Evolutionary conservation across 495 filamentous ascomycete species (phyloP).

Genomic region (Rostrohypoxylon terebratum): DNA sequence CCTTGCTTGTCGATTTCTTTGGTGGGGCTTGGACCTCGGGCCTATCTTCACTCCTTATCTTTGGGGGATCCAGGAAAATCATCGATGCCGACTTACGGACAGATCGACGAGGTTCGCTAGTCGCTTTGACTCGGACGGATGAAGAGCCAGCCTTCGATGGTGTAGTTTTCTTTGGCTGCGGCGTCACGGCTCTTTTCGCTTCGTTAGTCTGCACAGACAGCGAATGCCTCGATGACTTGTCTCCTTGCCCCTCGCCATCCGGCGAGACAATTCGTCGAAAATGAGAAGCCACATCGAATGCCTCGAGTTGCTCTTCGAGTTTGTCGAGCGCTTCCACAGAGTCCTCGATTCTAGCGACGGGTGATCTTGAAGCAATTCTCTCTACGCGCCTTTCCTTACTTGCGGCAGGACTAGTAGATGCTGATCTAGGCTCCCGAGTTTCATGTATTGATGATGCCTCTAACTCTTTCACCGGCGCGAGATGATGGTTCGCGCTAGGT

Average conservation of each 20-base stretch:
- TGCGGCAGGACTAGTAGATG: conserved; percentile 25
- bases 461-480: conserved; percentile 26
- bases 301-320: conserved; percentile 75
- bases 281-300: conserved; percentile 57
- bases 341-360: conserved; percentile 71
- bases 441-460: conserved; percentile 12
- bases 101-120: conserved; percentile 46
- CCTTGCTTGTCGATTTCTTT: conserved; percentile 44
- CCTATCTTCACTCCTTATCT: conserved; percentile 48
- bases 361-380: conserved; percentile 28
- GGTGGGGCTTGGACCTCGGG: conserved; percentile 32
- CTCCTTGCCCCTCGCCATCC: conserved; percentile 37
- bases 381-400: conserved; percentile 31
- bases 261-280: conserved; percentile 55
- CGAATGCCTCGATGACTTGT: conserved; percentile 34
- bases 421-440: conserved; percentile 14
- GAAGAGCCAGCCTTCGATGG: conserved; percentile 24
- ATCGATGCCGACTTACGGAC: conserved; percentile 53
- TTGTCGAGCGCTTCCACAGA: conserved; percentile 75
- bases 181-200: conserved; percentile 39
- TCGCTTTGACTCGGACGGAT: conserved; percentile 43
- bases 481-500: conserved; percentile 21
- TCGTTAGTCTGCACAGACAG: conserved; percentile 24
- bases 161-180: conserved; percentile 43
- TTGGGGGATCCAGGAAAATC: conserved; percentile 46